Evolutionary conservation across 148 eudicot genomes (phyloP).

Genomic region (Vaccinium macrocarpon): DNA sequence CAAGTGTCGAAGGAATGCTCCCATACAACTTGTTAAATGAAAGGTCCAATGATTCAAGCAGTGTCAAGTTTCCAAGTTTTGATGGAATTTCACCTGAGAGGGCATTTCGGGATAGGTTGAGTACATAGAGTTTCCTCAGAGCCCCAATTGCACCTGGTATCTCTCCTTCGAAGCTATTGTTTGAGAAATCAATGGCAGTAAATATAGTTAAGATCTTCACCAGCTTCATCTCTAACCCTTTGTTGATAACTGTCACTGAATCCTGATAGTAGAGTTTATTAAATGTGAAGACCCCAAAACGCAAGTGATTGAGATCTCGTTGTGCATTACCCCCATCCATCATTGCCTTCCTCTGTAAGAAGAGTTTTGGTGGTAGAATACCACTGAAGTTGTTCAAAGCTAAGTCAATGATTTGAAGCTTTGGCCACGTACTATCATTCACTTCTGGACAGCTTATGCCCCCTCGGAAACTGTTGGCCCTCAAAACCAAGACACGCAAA

Average conservation of each 20-base stretch:
- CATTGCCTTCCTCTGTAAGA: conserved; percentile 27
- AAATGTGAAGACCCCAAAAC: too few species aligned
- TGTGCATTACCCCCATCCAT: not conserved
- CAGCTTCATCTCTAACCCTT: conserved; percentile 37
- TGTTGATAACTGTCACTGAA: conserved; percentile 37
- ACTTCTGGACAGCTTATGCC: conserved; percentile 16
- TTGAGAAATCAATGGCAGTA: conserved; percentile 41
- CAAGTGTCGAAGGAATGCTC: conserved; percentile 24
- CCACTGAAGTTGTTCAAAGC: conserved; percentile 39
- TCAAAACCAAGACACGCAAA: conserved; percentile 49
- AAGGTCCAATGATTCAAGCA: conserved; percentile 16
- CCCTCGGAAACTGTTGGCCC: conserved; percentile 49
- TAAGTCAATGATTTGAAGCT: conserved; percentile 43
- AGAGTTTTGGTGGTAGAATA: not conserved
- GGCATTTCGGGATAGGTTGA: conserved; percentile 36
- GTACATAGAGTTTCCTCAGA: conserved; percentile 29
- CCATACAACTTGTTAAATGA: conserved; percentile 21
- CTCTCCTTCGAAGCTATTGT: conserved; percentile 31
- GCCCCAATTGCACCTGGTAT: conserved; percentile 27
- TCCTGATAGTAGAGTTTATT: conserved; percentile 29
- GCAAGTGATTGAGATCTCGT: not conserved
- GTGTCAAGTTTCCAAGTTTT: conserved; percentile 22
- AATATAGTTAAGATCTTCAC: conserved; percentile 42
- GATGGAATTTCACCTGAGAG: conserved; percentile 36
- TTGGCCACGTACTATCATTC: conserved; percentile 18